Evolutionary conservation across 129 eudicot species (phyloP).

Genomic region (Centella asiatica): DNA sequence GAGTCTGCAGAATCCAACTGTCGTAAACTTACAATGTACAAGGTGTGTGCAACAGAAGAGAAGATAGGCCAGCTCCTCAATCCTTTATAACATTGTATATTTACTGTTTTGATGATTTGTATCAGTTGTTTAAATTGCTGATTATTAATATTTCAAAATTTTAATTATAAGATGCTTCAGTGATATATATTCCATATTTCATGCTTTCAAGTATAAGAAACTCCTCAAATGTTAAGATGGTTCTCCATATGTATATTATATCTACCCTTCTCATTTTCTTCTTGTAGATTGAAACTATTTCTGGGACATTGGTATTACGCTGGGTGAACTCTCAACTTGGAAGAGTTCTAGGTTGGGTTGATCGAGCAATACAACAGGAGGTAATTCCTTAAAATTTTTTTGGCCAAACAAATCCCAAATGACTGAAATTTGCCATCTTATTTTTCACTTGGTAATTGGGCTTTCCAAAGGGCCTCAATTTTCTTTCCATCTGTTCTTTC

Average conservation of each 20-base stretch:
- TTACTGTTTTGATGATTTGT: not conserved
- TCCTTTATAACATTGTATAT: not conserved
- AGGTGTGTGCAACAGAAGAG: constrained; percentile 36
- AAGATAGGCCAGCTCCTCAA: not conserved
- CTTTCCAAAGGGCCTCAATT: too few species aligned
- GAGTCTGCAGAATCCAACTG: constrained; percentile 55
- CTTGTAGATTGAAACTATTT: constrained; percentile 70
- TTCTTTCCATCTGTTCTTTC: too few species aligned
- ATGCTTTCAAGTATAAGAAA: not conserved
- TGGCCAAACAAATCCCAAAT: not conserved
- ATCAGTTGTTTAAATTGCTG: too few species aligned
- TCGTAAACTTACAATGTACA: constrained; percentile 57
- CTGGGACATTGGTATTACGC: constrained; percentile 93
- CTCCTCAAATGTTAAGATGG: not conserved
- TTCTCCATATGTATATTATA: not conserved
- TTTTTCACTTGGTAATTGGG: not conserved
- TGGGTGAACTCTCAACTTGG: constrained; percentile 94
- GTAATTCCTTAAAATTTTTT: constrained; percentile 44
- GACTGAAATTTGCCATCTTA: not conserved
- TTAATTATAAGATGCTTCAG: too few species aligned
- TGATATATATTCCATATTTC: too few species aligned
- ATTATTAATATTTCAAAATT: too few species aligned
- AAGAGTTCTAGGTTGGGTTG: constrained; percentile 80
- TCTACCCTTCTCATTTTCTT: constrained; percentile 3
- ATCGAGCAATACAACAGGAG: constrained; percentile 97